Conservation (phyloP, 1,284 basidiomycete genomes). For the Vanrija sp. region DNA sequence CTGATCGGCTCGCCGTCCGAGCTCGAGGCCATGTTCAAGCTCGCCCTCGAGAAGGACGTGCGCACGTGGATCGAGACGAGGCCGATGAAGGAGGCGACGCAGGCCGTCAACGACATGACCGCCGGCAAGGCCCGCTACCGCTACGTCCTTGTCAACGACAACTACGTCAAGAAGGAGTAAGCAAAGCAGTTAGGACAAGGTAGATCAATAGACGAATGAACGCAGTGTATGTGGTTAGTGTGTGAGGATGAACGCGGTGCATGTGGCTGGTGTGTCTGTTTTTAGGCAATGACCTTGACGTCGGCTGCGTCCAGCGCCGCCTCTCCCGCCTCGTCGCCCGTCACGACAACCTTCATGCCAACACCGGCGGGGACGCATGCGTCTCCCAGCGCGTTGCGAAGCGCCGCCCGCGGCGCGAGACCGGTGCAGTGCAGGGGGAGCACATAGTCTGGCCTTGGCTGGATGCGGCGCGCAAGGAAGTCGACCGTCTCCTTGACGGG, state of each 20-base stretch:
- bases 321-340: slow-evolving; percentile 36
- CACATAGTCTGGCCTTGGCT: slow-evolving; percentile 64
- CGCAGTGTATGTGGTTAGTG: not conserved
- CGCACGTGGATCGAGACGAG: slow-evolving; percentile 50
- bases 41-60: slow-evolving; percentile 44
- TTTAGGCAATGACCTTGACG: not conserved
- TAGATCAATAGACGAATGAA: not conserved
- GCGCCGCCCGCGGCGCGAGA: slow-evolving; percentile 64
- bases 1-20: slow-evolving; percentile 48
- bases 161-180: slow-evolving; percentile 43
- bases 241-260: not conserved
- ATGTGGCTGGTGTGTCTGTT: not conserved
- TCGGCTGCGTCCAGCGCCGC: slow-evolving; percentile 12
- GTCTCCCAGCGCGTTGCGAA: slow-evolving; percentile 65
- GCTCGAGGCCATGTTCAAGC: slow-evolving; percentile 47
- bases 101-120: slow-evolving; percentile 51
- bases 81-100: slow-evolving; percentile 51
- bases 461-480: slow-evolving; percentile 60
- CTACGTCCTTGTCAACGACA: slow-evolving; percentile 52
- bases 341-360: slow-evolving; percentile 59
- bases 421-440: slow-evolving; percentile 81
- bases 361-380: slow-evolving; percentile 65
- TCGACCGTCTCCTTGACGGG: slow-evolving; percentile 67
- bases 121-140: slow-evolving; percentile 51
- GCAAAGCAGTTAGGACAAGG: not conserved